These are phyloP conservation scores for Erythrophleum fordii DNA, from an alignment of 306 rosid species.

Conservation along the genomic window DNA sequence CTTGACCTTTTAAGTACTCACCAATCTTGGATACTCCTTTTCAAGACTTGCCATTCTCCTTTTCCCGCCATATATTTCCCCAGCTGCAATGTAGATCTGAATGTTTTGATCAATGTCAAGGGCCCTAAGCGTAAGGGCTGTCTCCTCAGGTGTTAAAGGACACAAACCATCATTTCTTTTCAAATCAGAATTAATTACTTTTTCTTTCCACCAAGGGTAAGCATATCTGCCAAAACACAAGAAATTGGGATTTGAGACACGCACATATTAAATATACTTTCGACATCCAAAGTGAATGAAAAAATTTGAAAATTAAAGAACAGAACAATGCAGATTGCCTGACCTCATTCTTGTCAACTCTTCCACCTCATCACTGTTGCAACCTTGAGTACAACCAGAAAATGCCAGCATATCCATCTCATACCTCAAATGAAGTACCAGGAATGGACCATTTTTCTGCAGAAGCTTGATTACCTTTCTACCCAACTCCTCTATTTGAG, in stretches of 20 bases:
- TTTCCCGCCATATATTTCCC: slow-evolving; percentile 93
- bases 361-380: slow-evolving; percentile 87
- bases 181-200: slow-evolving; percentile 87
- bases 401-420: slow-evolving; percentile 99
- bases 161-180: slow-evolving; percentile 97
- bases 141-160: slow-evolving; percentile 98
- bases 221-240: slow-evolving; percentile 74
- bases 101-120: slow-evolving; percentile 82
- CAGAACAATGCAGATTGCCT: slow-evolving; percentile 23
- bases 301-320: slow-evolving; percentile 27
- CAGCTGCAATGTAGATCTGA: slow-evolving; percentile 98
- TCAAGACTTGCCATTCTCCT: slow-evolving; percentile 80
- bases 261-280: neutral
- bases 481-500: slow-evolving; percentile 96
- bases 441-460: slow-evolving; percentile 78
- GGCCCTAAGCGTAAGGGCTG: slow-evolving; percentile 84
- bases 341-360: slow-evolving; percentile 99
- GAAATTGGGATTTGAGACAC: slow-evolving; percentile 31
- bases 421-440: slow-evolving; percentile 95
- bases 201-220: slow-evolving; percentile 99
- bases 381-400: slow-evolving; percentile 99
- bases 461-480: slow-evolving; percentile 82
- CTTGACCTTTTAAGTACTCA: slow-evolving; percentile 42
- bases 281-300: slow-evolving; percentile 13
- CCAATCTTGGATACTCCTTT: slow-evolving; percentile 86